Percentiles rank a stretch among this genome's conserved stretches.
Evolutionary conservation across 305 asterid species (phyloP).

Genomic region (Ilex paraguariensis): DNA sequence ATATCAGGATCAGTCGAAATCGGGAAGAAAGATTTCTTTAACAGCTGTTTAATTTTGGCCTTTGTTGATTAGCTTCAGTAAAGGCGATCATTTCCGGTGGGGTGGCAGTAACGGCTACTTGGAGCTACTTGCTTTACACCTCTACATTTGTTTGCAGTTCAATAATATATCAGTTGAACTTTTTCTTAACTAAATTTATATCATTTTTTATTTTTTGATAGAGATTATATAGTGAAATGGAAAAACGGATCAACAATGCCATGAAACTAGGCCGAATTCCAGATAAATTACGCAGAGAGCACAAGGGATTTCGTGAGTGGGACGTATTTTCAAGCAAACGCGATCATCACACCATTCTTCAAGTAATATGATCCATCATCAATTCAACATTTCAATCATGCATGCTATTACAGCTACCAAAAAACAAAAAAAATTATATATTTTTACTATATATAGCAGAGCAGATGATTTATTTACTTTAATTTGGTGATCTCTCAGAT

Average conservation of each 20-base stretch:
- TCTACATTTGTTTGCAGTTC: background rate
- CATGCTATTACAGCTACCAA: background rate
- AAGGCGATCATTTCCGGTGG: background rate
- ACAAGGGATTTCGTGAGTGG: conserved; percentile 53
- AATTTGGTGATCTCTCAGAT: conserved; percentile 29
- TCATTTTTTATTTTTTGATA: conserved; percentile 11
- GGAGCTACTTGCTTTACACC: too few species aligned
- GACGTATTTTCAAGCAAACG: conserved; percentile 32
- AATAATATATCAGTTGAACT: background rate
- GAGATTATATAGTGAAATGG: conserved; percentile 59
- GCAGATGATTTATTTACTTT: background rate
- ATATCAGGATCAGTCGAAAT: too few species aligned
- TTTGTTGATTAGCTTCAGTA: background rate
- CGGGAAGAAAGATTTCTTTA: too few species aligned
- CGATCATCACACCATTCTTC: conserved; percentile 63
- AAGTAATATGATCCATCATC: conserved; percentile 24
- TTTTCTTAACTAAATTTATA: background rate
- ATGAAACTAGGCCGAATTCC: conserved; percentile 32
- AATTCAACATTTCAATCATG: too few species aligned
- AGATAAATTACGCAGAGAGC: conserved; percentile 24
- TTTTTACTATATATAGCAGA: background rate
- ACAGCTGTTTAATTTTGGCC: background rate
- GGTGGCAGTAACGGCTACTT: background rate
- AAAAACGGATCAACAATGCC: conserved; percentile 47
- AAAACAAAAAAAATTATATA: background rate